These are phyloP conservation scores for Fraxinus excelsior DNA, from an alignment of 257 asterid genomes.

Conservation along the genomic window DNA sequence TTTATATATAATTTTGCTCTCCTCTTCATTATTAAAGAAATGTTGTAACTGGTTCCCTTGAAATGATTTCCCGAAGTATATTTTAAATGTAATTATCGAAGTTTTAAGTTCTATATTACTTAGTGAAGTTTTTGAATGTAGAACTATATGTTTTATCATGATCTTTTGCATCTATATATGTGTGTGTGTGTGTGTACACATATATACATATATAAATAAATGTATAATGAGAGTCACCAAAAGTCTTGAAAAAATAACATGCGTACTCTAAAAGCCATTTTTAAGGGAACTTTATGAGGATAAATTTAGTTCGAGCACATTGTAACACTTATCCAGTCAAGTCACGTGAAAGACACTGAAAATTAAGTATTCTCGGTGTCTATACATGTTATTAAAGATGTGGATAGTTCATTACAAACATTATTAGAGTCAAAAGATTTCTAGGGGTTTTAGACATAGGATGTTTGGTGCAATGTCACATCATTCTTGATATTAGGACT, in stretches of 20 bases:
- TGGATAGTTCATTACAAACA: not conserved
- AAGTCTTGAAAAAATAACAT: slow-evolving; percentile 30
- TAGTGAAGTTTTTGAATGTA: not conserved
- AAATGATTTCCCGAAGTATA: too few species aligned
- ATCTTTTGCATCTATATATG: too few species aligned
- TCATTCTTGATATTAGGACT: not conserved
- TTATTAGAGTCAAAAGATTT: not conserved
- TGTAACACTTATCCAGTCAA: not conserved
- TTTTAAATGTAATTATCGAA: too few species aligned
- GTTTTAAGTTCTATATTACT: too few species aligned
- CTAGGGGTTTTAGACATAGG: not conserved
- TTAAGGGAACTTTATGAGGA: slow-evolving; percentile 20
- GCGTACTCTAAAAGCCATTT: slow-evolving; percentile 39
- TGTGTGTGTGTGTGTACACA: too few species aligned
- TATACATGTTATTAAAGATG: not conserved
- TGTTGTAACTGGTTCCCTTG: too few species aligned
- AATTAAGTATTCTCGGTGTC: not conserved
- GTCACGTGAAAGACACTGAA: not conserved
- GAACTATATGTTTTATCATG: too few species aligned
- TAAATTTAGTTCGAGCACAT: not conserved
- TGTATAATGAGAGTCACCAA: not conserved
- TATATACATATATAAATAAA: not conserved
- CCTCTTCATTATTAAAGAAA: too few species aligned
- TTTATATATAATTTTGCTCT: too few species aligned
- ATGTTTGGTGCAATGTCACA: not conserved